These are phyloP conservation scores for Priceomyces castillae DNA, from an alignment of 805 yeast genomes.

Conservation along the genomic window DNA sequence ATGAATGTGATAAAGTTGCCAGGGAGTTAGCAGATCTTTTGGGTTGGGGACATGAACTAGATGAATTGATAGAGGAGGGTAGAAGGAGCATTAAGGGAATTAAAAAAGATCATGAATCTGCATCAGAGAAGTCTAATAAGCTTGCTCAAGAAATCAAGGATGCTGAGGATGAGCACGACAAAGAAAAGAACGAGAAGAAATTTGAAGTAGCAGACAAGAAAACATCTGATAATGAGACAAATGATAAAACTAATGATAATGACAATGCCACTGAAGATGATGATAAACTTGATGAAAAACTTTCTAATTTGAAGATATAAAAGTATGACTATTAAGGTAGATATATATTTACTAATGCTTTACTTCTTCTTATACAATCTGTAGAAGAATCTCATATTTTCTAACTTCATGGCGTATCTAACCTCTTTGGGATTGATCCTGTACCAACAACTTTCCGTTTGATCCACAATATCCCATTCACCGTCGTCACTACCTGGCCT, in stretches of 20 bases:
- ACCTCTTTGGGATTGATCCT: constrained; percentile 50
- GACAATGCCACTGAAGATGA: constrained; percentile 1
- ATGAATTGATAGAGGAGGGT: constrained; percentile 29
- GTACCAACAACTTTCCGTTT: constrained; percentile 81
- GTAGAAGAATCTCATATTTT: constrained; percentile 85
- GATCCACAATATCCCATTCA: constrained; percentile 62
- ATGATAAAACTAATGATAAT: constrained; percentile 3
- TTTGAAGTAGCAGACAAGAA: constrained; percentile 8
- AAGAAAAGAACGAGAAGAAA: constrained; percentile 8
- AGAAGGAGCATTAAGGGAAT: constrained; percentile 10
- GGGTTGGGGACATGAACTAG: constrained; percentile 65
- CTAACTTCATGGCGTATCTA: constrained; percentile 64
- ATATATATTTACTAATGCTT: constrained; percentile 3
- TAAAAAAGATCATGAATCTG: constrained; percentile 8
- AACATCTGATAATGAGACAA: constrained; percentile 9
- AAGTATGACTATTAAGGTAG: background rate
- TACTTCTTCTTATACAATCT: constrained; percentile 62
- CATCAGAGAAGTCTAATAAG: constrained; percentile 9
- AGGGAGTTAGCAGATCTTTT: constrained; percentile 47
- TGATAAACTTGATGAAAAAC: constrained; percentile 8
- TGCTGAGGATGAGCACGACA: constrained; percentile 5
- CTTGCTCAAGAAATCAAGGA: constrained; percentile 6
- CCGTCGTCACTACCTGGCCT: constrained; percentile 41
- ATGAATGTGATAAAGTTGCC: constrained; percentile 67
- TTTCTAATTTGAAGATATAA: constrained; percentile 12